These are phyloP conservation scores for Serendipita vermifera DNA, from an alignment of 768 basidiomycete species.

Conservation along the genomic window DNA sequence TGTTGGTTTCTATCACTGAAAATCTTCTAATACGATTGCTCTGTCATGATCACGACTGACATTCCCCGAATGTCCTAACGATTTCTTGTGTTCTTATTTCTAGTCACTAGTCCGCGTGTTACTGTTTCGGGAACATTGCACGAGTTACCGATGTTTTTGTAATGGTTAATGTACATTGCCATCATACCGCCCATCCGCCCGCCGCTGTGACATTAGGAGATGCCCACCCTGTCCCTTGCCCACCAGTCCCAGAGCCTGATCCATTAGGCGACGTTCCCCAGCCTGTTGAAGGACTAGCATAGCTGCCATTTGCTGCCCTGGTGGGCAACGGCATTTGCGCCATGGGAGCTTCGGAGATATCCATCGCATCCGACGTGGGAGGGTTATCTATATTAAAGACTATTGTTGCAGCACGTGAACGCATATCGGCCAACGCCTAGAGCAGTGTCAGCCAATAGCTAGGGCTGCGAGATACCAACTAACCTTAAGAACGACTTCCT, in stretches of 20 bases:
- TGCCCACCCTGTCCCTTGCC: neutral
- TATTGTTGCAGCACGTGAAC: neutral
- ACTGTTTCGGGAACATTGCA: no score
- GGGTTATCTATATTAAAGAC: neutral
- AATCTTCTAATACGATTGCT: neutral
- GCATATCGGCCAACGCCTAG: neutral
- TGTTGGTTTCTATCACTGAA: neutral
- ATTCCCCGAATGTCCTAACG: neutral
- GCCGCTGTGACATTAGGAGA: neutral
- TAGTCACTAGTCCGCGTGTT: neutral
- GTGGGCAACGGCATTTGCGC: no score
- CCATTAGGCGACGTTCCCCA: constrained; percentile 5
- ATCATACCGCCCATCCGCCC: neutral
- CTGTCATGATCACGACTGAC: neutral
- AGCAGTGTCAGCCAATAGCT: neutral
- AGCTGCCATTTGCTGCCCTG: neutral
- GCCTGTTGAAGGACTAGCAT: neutral
- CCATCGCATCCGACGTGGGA: constrained; percentile 1
- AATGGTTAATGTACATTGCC: neutral
- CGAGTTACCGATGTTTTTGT: no score
- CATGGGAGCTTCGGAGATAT: neutral
- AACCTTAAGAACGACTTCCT: constrained; percentile 82
- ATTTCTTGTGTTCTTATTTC: neutral
- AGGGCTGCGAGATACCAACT: constrained; percentile 10
- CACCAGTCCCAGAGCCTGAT: neutral